Conservation (phyloP, 331 rosid species). For the Pyrus hybrid region DNA sequence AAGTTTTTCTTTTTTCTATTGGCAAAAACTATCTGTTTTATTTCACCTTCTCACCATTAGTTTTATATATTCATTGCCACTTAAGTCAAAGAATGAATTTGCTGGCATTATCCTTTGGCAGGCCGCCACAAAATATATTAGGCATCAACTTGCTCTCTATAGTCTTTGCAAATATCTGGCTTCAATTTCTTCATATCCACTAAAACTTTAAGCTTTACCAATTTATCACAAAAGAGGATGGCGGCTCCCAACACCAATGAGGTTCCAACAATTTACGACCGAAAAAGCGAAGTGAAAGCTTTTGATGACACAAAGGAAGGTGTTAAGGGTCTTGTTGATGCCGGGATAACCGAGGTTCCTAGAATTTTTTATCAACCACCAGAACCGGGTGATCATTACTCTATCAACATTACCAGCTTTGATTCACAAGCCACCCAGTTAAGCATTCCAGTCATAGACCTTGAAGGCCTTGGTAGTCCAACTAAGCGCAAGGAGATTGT, state of each 20-base stretch:
- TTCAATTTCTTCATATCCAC: neutral
- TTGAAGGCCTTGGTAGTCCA: slow-evolving; percentile 9
- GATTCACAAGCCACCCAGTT: neutral
- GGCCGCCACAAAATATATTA: too few species aligned
- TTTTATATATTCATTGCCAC: too few species aligned
- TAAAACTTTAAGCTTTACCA: too few species aligned
- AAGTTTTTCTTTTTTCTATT: too few species aligned
- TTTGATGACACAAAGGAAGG: slow-evolving; percentile 64
- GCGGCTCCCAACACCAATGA: neutral
- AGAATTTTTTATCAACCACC: slow-evolving; percentile 32
- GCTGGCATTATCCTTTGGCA: too few species aligned
- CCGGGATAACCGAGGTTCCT: slow-evolving; percentile 40
- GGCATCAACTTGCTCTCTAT: too few species aligned
- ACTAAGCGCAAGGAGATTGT: slow-evolving; percentile 15
- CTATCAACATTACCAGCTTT: neutral
- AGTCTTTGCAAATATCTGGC: too few species aligned
- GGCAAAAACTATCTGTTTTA: too few species aligned
- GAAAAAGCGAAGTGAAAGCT: slow-evolving; percentile 35
- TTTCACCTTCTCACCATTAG: too few species aligned
- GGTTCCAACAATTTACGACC: neutral
- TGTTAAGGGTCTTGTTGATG: slow-evolving; percentile 63
- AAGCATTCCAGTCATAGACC: slow-evolving; percentile 41
- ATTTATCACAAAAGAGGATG: neutral
- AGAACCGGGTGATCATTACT: neutral
- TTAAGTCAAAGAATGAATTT: too few species aligned